Conservation (phyloP, 2,329 filamentous ascomycete genomes). For the Fusarium redolens region DNA sequence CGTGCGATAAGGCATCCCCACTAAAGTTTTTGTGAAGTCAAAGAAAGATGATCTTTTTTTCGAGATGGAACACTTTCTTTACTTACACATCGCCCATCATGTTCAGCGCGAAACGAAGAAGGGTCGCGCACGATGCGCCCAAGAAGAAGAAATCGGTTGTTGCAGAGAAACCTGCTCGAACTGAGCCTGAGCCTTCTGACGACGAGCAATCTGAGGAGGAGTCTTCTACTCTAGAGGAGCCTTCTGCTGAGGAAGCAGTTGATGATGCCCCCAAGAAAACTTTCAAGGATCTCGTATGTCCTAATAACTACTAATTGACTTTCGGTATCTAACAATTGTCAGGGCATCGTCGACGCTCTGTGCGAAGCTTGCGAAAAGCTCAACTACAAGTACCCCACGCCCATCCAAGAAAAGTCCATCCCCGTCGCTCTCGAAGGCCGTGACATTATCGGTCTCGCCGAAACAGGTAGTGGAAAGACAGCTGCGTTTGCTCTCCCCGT, state of each 20-base stretch:
- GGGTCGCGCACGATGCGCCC: conserved; percentile 49
- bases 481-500: conserved; percentile 95
- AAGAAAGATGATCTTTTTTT: conserved; percentile 8
- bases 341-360: conserved; percentile 86
- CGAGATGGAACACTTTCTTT: not conserved
- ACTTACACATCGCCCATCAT: conserved; percentile 44
- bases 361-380: conserved; percentile 88
- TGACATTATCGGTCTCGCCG: conserved; percentile 92
- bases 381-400: conserved; percentile 86
- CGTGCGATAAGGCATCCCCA: conserved; percentile 48
- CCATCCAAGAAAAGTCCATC: conserved; percentile 89
- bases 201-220: conserved; percentile 46
- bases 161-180: conserved; percentile 17
- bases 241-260: conserved; percentile 47
- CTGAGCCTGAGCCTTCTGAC: conserved; percentile 32
- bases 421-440: conserved; percentile 81
- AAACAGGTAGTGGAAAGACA: conserved; percentile 96
- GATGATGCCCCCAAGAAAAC: conserved; percentile 67
- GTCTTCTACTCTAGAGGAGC: conserved; percentile 50
- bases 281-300: conserved; percentile 71
- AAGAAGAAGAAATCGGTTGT: conserved; percentile 33
- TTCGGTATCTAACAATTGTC: conserved; percentile 21
- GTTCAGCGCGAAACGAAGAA: conserved; percentile 56
- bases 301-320: not conserved
- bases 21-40: conserved; percentile 47